A percentile compares a stretch with the other conserved stretches of the same genome.
Evolutionary conservation across 169 alveolate genomes (phyloP).

Genomic region (Blepharisma undulans): DNA sequence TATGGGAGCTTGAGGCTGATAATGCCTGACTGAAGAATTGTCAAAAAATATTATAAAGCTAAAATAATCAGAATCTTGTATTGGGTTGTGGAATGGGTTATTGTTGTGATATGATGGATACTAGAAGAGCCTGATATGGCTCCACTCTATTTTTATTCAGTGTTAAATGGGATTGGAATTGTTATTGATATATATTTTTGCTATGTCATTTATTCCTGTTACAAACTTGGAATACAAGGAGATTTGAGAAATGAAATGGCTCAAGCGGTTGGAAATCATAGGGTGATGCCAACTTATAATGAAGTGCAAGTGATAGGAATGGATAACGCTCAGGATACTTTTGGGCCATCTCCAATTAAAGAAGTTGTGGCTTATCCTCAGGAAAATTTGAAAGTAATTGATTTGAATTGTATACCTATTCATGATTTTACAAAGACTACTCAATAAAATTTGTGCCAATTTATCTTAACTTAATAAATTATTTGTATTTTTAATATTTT

Average conservation of each 20-base stretch:
- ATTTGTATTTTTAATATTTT: too few species aligned
- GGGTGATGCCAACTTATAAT: neutral
- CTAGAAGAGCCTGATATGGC: neutral
- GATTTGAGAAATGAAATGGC: neutral
- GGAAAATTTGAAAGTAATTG: neutral
- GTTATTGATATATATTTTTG: neutral
- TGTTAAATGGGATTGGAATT: neutral
- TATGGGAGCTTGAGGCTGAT: neutral
- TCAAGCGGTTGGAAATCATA: neutral
- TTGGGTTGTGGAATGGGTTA: neutral
- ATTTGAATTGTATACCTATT: neutral
- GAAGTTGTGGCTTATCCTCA: slow-evolving; percentile 15
- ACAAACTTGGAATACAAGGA: neutral
- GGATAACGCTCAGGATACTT: neutral
- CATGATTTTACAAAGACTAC: neutral
- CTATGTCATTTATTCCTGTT: slow-evolving; percentile 7
- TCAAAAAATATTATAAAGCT: neutral
- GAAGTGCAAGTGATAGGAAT: neutral
- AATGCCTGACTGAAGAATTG: neutral
- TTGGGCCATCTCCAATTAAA: neutral
- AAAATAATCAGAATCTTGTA: neutral
- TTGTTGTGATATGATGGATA: neutral
- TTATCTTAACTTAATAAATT: neutral
- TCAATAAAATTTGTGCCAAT: neutral
- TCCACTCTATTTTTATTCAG: neutral